Evolutionary conservation across 306 rosid genomes (phyloP).

Genomic region (Hippophae rhamnoides): DNA sequence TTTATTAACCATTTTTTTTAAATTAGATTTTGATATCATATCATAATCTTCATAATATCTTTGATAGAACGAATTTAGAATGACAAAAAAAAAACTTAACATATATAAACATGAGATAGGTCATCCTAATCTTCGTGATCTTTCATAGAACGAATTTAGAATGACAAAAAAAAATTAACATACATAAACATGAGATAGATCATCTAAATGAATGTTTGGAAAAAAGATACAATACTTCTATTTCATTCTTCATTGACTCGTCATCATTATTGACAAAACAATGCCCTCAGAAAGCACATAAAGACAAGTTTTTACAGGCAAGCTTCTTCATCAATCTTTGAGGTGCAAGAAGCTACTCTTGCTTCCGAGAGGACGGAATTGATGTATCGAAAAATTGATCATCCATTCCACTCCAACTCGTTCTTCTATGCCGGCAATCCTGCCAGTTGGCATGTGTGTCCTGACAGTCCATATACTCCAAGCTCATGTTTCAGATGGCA

Average conservation of each 20-base stretch:
- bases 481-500: constrained; percentile 37
- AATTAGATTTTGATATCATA: too few relatives aligned
- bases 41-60: too few relatives aligned
- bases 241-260: constrained; percentile 12
- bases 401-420: constrained; percentile 53
- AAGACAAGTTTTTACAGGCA: constrained; percentile 17
- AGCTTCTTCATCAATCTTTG: constrained; percentile 30
- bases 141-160: too few relatives aligned
- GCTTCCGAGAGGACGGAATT: constrained; percentile 54
- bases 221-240: constrained; percentile 7
- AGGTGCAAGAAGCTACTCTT: constrained; percentile 43
- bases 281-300: constrained; percentile 1
- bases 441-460: constrained; percentile 34
- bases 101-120: too few relatives aligned
- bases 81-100: too few relatives aligned
- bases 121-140: too few relatives aligned
- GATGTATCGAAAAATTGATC: constrained; percentile 9
- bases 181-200: too few relatives aligned
- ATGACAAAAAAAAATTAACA: too few relatives aligned
- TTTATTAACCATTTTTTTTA: too few relatives aligned
- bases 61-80: too few relatives aligned
- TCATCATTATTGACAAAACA: constrained; percentile 20
- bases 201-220: too few relatives aligned
- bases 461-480: constrained; percentile 26
- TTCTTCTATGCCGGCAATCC: constrained; percentile 85